phyloP scores from a whole-genome alignment of 805 yeast species.

The Komagataella pastoris region DNA sequence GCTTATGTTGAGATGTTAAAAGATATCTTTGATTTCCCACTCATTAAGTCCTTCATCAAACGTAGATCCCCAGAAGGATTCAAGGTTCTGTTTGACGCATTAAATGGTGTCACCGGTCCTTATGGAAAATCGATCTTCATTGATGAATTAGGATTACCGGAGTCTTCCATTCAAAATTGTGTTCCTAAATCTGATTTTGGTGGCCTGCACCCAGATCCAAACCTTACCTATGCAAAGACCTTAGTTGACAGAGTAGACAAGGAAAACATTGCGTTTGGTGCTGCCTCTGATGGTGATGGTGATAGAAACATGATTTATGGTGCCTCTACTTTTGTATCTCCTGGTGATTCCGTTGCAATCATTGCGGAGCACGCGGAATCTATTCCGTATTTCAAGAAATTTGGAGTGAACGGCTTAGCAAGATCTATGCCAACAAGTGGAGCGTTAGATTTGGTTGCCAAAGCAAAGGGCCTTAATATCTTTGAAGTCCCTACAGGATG shows the following conservation, averaged over 20 bases:
- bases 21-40: slow-evolving; percentile 74
- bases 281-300: slow-evolving; percentile 99
- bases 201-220: slow-evolving; percentile 97
- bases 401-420: slow-evolving; percentile 86
- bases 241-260: slow-evolving; percentile 78
- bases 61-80: slow-evolving; percentile 40
- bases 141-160: slow-evolving; percentile 71
- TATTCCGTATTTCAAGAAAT: slow-evolving; percentile 83
- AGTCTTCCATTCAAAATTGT: slow-evolving; percentile 62
- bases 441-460: slow-evolving; percentile 87
- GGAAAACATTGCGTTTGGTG: slow-evolving; percentile 81
- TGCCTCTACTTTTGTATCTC: slow-evolving; percentile 86
- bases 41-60: slow-evolving; percentile 60
- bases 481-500: slow-evolving; percentile 99
- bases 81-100: slow-evolving; percentile 73
- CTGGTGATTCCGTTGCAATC: slow-evolving; percentile 96
- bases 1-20: slow-evolving; percentile 73
- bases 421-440: slow-evolving; percentile 96
- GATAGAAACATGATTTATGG: slow-evolving; percentile 99
- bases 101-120: slow-evolving; percentile 96
- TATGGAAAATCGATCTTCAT: slow-evolving; percentile 79
- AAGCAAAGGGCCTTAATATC: slow-evolving; percentile 52
- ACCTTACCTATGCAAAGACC: slow-evolving; percentile 84
- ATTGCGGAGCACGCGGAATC: slow-evolving; percentile 83
- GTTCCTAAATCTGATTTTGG: slow-evolving; percentile 85